Conservation (phyloP, 495 filamentous ascomycete genomes). For the Neurospora sp. region DNA sequence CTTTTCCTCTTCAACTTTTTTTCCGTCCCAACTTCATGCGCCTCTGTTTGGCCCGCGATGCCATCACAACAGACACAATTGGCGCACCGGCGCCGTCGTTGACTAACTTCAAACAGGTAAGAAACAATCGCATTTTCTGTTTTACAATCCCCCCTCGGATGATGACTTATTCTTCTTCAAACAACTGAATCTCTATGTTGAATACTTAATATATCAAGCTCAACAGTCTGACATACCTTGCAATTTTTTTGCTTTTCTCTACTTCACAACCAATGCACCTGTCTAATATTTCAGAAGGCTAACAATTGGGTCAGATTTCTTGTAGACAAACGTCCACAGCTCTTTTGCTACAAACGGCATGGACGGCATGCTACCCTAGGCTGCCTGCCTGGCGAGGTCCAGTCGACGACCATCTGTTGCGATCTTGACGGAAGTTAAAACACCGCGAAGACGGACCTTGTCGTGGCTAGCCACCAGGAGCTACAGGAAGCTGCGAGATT, state of each 20-base stretch:
- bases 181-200: slow-evolving; percentile 50
- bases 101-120: not conserved
- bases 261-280: not conserved
- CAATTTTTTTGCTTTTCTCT: slow-evolving; percentile 3
- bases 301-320: not conserved
- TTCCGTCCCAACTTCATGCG: not conserved
- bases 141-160: slow-evolving; percentile 12
- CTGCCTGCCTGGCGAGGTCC: not conserved
- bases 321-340: not conserved
- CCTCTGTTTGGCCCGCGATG: not conserved
- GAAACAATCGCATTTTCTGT: not conserved
- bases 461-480: not conserved
- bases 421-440: not conserved
- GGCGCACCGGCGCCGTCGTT: not conserved
- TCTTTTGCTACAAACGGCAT: not conserved
- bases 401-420: not conserved
- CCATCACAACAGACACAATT: not conserved
- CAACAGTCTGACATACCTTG: slow-evolving; percentile 44
- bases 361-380: not conserved
- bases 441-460: not conserved
- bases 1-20: not conserved
- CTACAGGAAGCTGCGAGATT: not conserved
- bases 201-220: slow-evolving; percentile 45
- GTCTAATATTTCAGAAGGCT: not conserved
- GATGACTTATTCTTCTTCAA: slow-evolving; percentile 44